phyloP scores from a whole-genome alignment of 805 yeast species.

The Cyberlindnera maritima region DNA sequence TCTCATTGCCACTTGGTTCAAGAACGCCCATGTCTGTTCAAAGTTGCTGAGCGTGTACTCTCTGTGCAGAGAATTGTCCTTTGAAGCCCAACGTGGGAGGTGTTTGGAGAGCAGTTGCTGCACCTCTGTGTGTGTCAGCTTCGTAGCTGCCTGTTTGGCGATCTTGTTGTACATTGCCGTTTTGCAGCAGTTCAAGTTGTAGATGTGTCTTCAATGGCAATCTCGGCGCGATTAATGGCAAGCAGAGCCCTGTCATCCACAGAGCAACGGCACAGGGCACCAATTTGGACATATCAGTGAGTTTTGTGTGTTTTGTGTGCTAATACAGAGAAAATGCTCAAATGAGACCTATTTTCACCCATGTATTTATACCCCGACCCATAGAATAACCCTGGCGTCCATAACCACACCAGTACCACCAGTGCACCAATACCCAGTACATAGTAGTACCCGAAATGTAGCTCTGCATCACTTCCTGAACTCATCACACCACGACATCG shows the following conservation, averaged over 20 bases:
- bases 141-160: constrained; percentile 29
- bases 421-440: background rate
- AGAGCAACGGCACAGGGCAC: background rate
- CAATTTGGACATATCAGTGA: background rate
- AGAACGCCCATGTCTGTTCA: constrained; percentile 62
- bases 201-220: background rate
- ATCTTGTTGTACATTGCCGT: constrained; percentile 38
- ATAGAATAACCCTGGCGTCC: background rate
- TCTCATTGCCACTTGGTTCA: constrained; percentile 54
- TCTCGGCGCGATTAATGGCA: background rate
- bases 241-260: background rate
- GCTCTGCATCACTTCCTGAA: too few species aligned
- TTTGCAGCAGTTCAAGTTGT: too few species aligned
- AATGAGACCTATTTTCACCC: too few species aligned
- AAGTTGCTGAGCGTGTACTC: constrained; percentile 46
- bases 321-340: too few species aligned
- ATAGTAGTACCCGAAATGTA: too few species aligned
- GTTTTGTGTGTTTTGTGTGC: too few species aligned
- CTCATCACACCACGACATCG: constrained; percentile 23
- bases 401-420: background rate
- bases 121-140: constrained; percentile 27
- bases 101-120: constrained; percentile 13
- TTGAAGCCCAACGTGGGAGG: constrained; percentile 28
- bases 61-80: constrained; percentile 28
- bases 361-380: too few species aligned